Base-by-base conservation (phyloP, 1,284 basidiomycete genomes). In the Leccinum variabile region DNA sequence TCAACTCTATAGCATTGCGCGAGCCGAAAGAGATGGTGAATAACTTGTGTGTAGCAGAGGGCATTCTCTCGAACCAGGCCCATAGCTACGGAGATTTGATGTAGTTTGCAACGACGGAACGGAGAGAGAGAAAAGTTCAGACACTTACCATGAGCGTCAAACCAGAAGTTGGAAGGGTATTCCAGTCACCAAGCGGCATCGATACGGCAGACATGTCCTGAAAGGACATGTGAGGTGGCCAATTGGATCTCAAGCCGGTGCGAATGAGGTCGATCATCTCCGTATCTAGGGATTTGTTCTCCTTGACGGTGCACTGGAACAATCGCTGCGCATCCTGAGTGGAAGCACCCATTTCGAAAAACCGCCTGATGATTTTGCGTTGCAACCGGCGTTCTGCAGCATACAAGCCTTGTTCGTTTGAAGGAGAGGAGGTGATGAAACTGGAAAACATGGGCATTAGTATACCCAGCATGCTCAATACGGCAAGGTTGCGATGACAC, bases 171-270 rank as follows among this genome's bases (percentile, higher is more conserved):
- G 89, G 86, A 54, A 91, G 69, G 0, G 83, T 82, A 61, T 80
- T 82, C 50, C 75, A 69, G 32, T 70, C 73, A 33, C 78, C 76
- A 54, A 85, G 80, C 0, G 72, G 72, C 22, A 86, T 69, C 3
- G 79, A 76, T 3, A 91, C 66, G 2, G 81, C 76, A 3, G 88
- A 82, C 5, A 76, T 71, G 3, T 80, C 79, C 70, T 86, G 85
- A 66, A 92, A 76, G 3, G 86, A 89, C 64, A 92, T 83, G 68
- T 92, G 90, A 63, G 86, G 82, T 1, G 87, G 84, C 90, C 90
- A 92, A 33, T 84, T 81, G 53, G 86, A 84, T 71, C 84, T 88
- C 80, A 90, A 85, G 1, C 84, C 84, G 37, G 82, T 80, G 9
- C 88, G 82, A 59, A 92, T 79, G 25, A 91, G 73, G 56, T 92